Evolutionary conservation across 306 rosid genomes (phyloP), one percentile per base, ranked within the genome.

Genomic region (Betula pendula): DNA sequence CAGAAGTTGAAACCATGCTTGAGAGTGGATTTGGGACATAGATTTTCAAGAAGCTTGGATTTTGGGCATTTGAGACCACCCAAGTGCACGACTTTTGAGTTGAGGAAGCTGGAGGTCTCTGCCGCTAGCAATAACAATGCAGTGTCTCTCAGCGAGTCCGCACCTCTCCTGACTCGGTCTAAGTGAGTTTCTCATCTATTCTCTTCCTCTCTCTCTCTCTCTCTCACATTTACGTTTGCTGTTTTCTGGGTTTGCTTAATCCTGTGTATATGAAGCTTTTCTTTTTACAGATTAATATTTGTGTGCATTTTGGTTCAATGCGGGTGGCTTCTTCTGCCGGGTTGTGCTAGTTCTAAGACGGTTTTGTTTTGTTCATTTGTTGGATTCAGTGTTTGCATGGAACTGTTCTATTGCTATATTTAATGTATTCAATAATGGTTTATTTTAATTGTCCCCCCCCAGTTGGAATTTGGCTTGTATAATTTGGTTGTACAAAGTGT

Each of bases 41-140:
- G 63, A 71, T 75, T 78, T 47, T 63, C 55, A 19, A 78, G 49
- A 75, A 83, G 81, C 25, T 78, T 71, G 52, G 53, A 69, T 31
- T 33, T 31, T 17, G 72, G 74, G 13, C 73, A 11, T 33, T 51
- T 22, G 58, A 38, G 59, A 40, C 48, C 83, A 52, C 66, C 66
- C 78, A 47, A 65, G 51, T 71, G 72, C 76, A 70, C 22, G 74
- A 74, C 56, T 55, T 74, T 25, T 43, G 59, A 74, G 79, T 77
- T 60, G 47, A 72, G 51, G 77, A 68, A 70, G 56, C 74, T 68
- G 58, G 77, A 19, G 16, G 78, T 78, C 45, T 81, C 80, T 72
- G 82, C 80, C 11, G 48, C 75, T 63, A 65, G 47, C 75, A 77
- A 49, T 25, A 65, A 52, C 14, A 81, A 73, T 81, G 85, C 82